Evolutionary conservation across 441 rosid species (phyloP), one percentile per base, ranked within the genome.

Genomic region (Adansonia grandidieri): DNA sequence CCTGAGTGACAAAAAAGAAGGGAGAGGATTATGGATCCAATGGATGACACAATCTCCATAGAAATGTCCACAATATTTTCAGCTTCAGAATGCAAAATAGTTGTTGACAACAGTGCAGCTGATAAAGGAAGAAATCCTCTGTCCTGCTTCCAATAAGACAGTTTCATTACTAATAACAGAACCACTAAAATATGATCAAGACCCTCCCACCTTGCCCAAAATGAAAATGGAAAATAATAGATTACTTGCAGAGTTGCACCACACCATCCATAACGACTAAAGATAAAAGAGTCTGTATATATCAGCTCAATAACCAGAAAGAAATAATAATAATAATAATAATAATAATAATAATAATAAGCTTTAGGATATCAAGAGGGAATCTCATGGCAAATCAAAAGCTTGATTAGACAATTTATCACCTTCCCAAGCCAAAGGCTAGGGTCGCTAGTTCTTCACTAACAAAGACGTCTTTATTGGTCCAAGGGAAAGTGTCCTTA

Each of bases 61-160:
- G 87, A 86, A 54, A 81, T 74, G 78, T 84, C 87, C 80, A 84
- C 69, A 47, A 77, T 47, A 73, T 88, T 90, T 85, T 90, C 97
- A 78, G 71, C 85, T 80, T 85, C 89, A 79, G 87, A 85, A 74
- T 85, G 93, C 85, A 91, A 80, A 73, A 79, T 69, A 71, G 92
- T 81, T 71, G 96, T 85, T 70, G 98, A 93, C 87, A 96, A 84
- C 78, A 96, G 84, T 73, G 99, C 99, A 82, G 95, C 96, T 71
- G 99, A 96, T 85, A 96, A 81, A 78, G 98, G 92, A 84, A 94
- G 97, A 91, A 94, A 90, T 17, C 98, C 99, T 68, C 95, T 89
- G 84, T 96, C 99, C 99, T 96, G 93, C 73, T 77, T 78, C 81
- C 75, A 80, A 82, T 70, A 80, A 82, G 61, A 80, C 71, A 82